Base-by-base conservation (phyloP, 2,329 filamentous ascomycete genomes). In the Ophiocordyceps unilateralis region DNA sequence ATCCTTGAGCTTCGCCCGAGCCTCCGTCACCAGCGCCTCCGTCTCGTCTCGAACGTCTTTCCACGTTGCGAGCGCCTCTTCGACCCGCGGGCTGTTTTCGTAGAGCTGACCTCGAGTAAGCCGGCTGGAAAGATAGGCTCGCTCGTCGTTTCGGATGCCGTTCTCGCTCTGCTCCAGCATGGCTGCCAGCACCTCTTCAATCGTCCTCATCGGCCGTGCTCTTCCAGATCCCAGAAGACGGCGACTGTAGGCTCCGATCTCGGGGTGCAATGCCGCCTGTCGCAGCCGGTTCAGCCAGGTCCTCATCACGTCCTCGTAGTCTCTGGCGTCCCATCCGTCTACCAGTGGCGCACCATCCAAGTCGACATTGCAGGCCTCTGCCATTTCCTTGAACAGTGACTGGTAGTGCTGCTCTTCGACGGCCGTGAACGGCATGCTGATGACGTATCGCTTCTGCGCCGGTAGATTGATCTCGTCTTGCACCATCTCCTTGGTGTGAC, bases 401-500 rank as follows among this genome's bases (percentile, higher is more conserved):
- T 73, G 69, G 53, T 96, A 96, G 54, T 93, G 78, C 54, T 95
- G 85, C 55, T 95, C 84, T 56, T 96, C 91, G 11, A 96, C 75
- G 0, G 84, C 76, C 0, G 83, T 91, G 53, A 96, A 93, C 0
- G 91, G 86, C 57, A 94, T 78, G 1, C 82, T 91, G 45, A 96
- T 84, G 11, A 93, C 80, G 48, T 86, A 79, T 10, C 91, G 78
- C 53, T 83, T 88, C 55, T 98, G 91, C 1, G 76, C 68, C 10
- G 91, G 91, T 11, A 98, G 61, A 2, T 68, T 67, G 32, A 96
- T 69, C 53, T 98, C 88, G 45, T 82, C 69, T 32, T 86, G 74
- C 9, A 96, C 77, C 21, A 76, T 69, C 21, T 80, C 76, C 58
- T 96, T 98, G 2, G 81, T 93, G 56, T 98, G 89, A 1, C 91